Conservation (phyloP, 2,329 filamentous ascomycete species). For the Aspergillus costaricaensis region DNA sequence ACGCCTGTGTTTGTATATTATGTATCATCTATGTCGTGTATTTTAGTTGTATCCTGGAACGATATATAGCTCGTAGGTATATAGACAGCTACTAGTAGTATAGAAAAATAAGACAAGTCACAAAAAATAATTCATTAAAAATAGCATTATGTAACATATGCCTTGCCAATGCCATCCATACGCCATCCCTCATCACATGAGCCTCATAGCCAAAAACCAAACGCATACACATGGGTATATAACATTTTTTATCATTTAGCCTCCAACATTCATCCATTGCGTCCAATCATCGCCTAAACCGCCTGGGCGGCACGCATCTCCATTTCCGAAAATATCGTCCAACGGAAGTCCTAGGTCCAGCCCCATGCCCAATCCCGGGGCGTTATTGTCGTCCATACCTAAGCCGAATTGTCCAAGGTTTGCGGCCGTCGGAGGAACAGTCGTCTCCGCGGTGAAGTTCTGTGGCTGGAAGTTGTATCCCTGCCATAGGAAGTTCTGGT, state of each 20-base stretch:
- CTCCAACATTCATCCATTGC: constrained; percentile 41
- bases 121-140: background rate
- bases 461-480: constrained; percentile 39
- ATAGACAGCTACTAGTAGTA: background rate
- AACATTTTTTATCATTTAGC: background rate
- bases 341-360: constrained; percentile 40
- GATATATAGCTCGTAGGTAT: constrained; percentile 5
- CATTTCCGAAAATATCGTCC: constrained; percentile 46
- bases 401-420: constrained; percentile 29
- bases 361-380: constrained; percentile 30
- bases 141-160: background rate
- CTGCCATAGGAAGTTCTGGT: constrained; percentile 46
- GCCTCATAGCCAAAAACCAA: background rate
- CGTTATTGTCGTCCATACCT: constrained; percentile 28
- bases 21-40: background rate
- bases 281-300: constrained; percentile 38
- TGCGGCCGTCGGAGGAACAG: constrained; percentile 26
- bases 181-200: background rate
- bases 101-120: background rate
- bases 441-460: constrained; percentile 18
- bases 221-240: constrained; percentile 16
- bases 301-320: constrained; percentile 28
- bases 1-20: background rate
- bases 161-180: background rate
- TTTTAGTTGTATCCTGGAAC: background rate